Evolutionary conservation across 495 filamentous ascomycete species (phyloP), one percentile per base, ranked within the genome.

Genomic region (Talaromyces borbonicus): DNA sequence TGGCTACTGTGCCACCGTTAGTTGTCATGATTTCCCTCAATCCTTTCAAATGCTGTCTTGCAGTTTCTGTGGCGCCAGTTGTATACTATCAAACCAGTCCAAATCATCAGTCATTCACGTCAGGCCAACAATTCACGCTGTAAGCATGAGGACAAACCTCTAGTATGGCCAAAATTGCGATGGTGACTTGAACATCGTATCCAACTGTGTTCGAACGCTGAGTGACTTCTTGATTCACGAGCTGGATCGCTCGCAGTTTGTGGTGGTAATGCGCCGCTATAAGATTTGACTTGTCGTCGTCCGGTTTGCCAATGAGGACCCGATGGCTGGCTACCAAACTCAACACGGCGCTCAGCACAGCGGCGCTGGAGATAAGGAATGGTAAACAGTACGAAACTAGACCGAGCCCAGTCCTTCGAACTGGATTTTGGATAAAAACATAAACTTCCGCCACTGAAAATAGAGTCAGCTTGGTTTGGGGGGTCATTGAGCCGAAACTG

Each of bases 241-340:
- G 29, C 29, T 33, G 41, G 19, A 44, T 44, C 1, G 41, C 8
- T 8, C 31, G 26, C 14, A 44, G n/a, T 44, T 44, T 44, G 19
- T 44, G 41, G 19, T 31, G 41, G 15, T 44, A 44, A 8, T 44
- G 31, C n/a, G 19, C 41, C 1, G 41, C 11, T 22, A 8, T 14
- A 1, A 40, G 37, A 24, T 40, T n/a, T 9, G 37, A 15, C 11
- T 20, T 40, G 19, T 25, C 14, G 5, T 19, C 14, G 33, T 18
- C 20, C 6, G 15, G 6, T 11, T 11, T 19, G 33, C 33, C 33
- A 2, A 40, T 40, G 20, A 40, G 37, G 5, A 36, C 20, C 11
- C 33, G 4, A 11, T 36, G 33, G 15, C 1, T 23, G 11, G 37
- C 37, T 14, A 40, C 37, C 9, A 40, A 3, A 16, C 37, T 40